A percentile compares a stretch with the other conserved stretches of the same genome.
These are phyloP conservation scores for Rhodofomes roseus DNA, from an alignment of 1,284 basidiomycete species.

Conservation along the genomic window DNA sequence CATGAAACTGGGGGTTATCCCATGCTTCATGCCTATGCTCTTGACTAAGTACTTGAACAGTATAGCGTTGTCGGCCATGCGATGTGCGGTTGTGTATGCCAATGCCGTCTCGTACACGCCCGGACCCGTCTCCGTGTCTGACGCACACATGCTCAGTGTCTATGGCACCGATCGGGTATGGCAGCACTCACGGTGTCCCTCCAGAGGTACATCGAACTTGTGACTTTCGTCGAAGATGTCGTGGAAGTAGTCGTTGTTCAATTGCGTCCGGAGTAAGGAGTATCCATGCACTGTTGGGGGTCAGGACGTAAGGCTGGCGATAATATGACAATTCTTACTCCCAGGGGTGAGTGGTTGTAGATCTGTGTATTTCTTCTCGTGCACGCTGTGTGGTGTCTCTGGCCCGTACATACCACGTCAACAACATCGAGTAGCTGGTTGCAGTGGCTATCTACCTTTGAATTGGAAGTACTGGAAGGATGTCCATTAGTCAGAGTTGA, in stretches of 20 bases:
- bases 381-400: constrained; percentile 78
- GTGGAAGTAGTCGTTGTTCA: constrained; percentile 89
- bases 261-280: constrained; percentile 81
- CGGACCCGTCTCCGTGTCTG: constrained; percentile 95
- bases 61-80: constrained; percentile 94
- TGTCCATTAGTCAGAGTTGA: neutral
- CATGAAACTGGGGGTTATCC: constrained; percentile 95
- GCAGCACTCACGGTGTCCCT: constrained; percentile 82
- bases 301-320: neutral
- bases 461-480: constrained; percentile 86
- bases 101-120: constrained; percentile 93
- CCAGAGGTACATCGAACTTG: constrained; percentile 80
- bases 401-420: neutral
- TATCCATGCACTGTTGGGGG: constrained; percentile 80
- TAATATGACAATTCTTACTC: constrained; percentile 53
- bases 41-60: constrained; percentile 94
- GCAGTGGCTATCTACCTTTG: constrained; percentile 51
- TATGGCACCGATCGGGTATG: no score
- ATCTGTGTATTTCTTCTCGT: constrained; percentile 75
- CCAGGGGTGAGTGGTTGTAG: constrained; percentile 85
- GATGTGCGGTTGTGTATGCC: constrained; percentile 78
- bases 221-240: constrained; percentile 79
- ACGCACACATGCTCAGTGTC: neutral
- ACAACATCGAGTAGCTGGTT: neutral
- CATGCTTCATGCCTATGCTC: constrained; percentile 86